A percentile compares a stretch with the other conserved stretches of the same genome.
Conservation (phyloP, 2,329 filamentous ascomycete species). For the Bimuria novae-zelandiae region DNA sequence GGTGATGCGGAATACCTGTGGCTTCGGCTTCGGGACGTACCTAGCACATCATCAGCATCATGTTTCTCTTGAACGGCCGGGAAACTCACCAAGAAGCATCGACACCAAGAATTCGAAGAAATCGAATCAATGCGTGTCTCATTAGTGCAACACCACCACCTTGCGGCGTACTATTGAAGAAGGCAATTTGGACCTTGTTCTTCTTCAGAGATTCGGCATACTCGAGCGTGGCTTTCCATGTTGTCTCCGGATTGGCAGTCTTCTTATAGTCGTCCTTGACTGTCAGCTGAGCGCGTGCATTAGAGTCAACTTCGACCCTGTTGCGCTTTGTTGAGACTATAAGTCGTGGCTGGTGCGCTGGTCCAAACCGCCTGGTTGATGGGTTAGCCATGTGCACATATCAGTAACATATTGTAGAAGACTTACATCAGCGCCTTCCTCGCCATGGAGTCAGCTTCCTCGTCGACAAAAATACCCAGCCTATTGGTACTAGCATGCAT, state of each 20-base stretch:
- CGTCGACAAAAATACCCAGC: no score
- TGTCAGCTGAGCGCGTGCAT: constrained; percentile 65
- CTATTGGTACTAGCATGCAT: no score
- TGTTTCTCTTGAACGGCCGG: background rate
- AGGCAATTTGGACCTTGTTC: constrained; percentile 70
- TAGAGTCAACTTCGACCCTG: constrained; percentile 71
- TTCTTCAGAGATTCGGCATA: constrained; percentile 67
- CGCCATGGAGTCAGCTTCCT: constrained; percentile 81
- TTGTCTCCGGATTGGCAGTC: constrained; percentile 61
- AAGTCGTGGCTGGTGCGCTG: constrained; percentile 70
- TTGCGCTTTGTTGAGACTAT: constrained; percentile 66
- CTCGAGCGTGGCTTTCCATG: constrained; percentile 68
- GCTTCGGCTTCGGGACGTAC: constrained; percentile 77
- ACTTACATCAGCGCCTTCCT: constrained; percentile 75
- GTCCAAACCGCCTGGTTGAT: constrained; percentile 62
- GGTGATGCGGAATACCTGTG: constrained; percentile 79
- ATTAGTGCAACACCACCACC: constrained; percentile 83
- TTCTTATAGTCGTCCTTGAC: constrained; percentile 62
- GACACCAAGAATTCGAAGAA: constrained; percentile 68
- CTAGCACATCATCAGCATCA: constrained; percentile 40
- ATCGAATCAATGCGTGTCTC: constrained; percentile 77
- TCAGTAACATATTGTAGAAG: background rate
- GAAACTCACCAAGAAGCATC: constrained; percentile 71
- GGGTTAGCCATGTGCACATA: background rate
- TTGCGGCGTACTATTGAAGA: constrained; percentile 80